These are phyloP conservation scores for Fusarium oligoseptatum DNA, from an alignment of 2,329 filamentous ascomycete genomes.

Conservation along the genomic window DNA sequence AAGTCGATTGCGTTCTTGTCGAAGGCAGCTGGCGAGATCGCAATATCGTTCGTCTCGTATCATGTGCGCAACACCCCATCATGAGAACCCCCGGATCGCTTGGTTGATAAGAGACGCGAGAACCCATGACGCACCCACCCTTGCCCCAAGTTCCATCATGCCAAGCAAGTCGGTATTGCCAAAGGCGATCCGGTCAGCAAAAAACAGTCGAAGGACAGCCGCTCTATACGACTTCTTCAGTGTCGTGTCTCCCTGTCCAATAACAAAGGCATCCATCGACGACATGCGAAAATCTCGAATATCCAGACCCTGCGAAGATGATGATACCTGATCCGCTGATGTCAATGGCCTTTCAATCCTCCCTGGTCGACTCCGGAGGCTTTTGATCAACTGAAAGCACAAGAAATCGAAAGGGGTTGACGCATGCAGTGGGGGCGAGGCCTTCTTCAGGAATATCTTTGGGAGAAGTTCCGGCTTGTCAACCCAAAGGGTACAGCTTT, in stretches of 20 bases:
- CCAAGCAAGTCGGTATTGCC: slow-evolving; percentile 51
- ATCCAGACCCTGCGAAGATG: slow-evolving; percentile 48
- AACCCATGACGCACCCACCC: slow-evolving; percentile 52
- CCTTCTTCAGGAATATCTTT: slow-evolving; percentile 58
- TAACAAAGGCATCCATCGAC: slow-evolving; percentile 64
- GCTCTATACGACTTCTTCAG: slow-evolving; percentile 53
- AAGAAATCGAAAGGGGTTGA: slow-evolving; percentile 54
- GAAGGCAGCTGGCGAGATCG: not conserved
- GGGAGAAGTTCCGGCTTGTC: slow-evolving; percentile 67
- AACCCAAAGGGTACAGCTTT: slow-evolving; percentile 70
- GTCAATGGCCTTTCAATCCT: slow-evolving; percentile 58
- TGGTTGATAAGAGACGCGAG: slow-evolving; percentile 35
- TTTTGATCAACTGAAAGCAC: slow-evolving; percentile 60
- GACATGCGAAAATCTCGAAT: slow-evolving; percentile 64
- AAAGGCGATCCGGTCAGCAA: slow-evolving; percentile 58
- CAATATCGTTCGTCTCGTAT: not conserved
- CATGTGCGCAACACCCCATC: not conserved
- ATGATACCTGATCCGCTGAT: slow-evolving; percentile 48
- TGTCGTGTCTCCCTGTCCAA: slow-evolving; percentile 48
- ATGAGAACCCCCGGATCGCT: slow-evolving; percentile 19
- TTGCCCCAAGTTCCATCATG: slow-evolving; percentile 50
- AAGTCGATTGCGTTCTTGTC: not conserved
- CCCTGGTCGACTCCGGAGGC: slow-evolving; percentile 57
- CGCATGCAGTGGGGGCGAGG: slow-evolving; percentile 52
- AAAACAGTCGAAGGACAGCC: slow-evolving; percentile 57